These are phyloP conservation scores for Beauveria sp. DNA, from an alignment of 2,329 filamentous ascomycete genomes.

Conservation along the genomic window DNA sequence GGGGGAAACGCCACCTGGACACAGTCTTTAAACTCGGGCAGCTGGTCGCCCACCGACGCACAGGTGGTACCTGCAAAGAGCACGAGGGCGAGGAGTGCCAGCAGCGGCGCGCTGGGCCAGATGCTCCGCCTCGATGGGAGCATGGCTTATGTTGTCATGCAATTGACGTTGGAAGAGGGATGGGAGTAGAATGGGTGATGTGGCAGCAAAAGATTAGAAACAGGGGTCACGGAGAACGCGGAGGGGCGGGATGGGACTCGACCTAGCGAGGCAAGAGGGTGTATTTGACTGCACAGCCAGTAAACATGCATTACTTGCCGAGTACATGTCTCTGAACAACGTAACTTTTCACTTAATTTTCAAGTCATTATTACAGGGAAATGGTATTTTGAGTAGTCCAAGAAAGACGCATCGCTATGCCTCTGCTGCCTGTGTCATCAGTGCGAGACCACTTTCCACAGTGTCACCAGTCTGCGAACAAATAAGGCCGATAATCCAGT, in stretches of 20 bases:
- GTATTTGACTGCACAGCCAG: too few species aligned
- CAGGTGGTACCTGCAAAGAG: constrained; percentile 37
- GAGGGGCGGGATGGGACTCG: neutral
- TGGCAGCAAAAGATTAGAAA: neutral
- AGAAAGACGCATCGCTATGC: too few species aligned
- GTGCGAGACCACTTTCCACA: too few species aligned
- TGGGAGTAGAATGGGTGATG: neutral
- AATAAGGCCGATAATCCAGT: too few species aligned
- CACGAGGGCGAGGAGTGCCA: constrained; percentile 27
- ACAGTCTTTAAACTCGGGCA: constrained; percentile 83
- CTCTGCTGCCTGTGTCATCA: too few species aligned
- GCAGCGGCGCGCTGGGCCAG: constrained; percentile 23
- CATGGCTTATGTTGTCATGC: constrained; percentile 18
- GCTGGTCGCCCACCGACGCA: constrained; percentile 74
- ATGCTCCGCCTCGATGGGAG: constrained; percentile 24
- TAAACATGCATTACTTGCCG: too few species aligned
- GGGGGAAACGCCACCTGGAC: constrained; percentile 52
- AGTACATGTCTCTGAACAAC: too few species aligned
- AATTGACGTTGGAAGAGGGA: neutral
- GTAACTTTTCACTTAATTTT: too few species aligned
- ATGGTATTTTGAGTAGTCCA: too few species aligned
- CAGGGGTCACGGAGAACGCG: neutral
- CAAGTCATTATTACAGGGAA: too few species aligned
- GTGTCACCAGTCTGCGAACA: too few species aligned
- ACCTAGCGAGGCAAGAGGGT: too few species aligned